Conservation (phyloP, 495 filamentous ascomycete genomes). For the Neurospora intermedia region DNA sequence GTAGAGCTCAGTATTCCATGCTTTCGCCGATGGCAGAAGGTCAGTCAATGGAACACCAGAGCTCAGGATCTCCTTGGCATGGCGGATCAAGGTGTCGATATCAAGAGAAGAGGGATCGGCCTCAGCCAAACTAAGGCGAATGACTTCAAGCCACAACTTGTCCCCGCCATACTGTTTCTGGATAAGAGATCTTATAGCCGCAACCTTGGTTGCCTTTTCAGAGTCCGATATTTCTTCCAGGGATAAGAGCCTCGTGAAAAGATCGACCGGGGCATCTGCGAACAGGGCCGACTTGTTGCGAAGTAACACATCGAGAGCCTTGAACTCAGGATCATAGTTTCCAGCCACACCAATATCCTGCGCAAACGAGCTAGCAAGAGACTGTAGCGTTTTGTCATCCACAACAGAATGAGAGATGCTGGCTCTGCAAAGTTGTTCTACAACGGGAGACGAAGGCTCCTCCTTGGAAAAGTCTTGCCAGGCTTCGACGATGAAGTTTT, state of each 20-base stretch:
- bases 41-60: slow-evolving; percentile 15
- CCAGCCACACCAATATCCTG: slow-evolving; percentile 6
- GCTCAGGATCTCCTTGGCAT: slow-evolving; percentile 21
- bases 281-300: slow-evolving; percentile 25
- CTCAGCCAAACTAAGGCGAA: slow-evolving; percentile 32
- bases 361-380: slow-evolving; percentile 22
- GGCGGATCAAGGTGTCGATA: slow-evolving; percentile 35
- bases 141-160: slow-evolving; percentile 24
- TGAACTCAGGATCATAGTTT: slow-evolving; percentile 15
- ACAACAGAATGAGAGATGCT: slow-evolving; percentile 25
- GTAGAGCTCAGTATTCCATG: slow-evolving; percentile 38
- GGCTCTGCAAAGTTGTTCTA: slow-evolving; percentile 30
- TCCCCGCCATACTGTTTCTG: slow-evolving; percentile 20
- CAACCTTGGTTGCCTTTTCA: slow-evolving; percentile 24
- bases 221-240: slow-evolving; percentile 33
- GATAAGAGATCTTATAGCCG: slow-evolving; percentile 20
- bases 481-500: slow-evolving; percentile 26
- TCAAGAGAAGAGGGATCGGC: slow-evolving; percentile 29
- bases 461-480: slow-evolving; percentile 24
- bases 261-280: slow-evolving; percentile 23
- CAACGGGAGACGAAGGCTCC: slow-evolving; percentile 5
- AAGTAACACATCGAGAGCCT: slow-evolving; percentile 30
- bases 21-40: slow-evolving; percentile 31
- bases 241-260: slow-evolving; percentile 34
- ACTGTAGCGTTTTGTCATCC: slow-evolving; percentile 11